phyloP scores from a whole-genome alignment of 1,284 basidiomycete species.

The Binderoboletus segoi region DNA sequence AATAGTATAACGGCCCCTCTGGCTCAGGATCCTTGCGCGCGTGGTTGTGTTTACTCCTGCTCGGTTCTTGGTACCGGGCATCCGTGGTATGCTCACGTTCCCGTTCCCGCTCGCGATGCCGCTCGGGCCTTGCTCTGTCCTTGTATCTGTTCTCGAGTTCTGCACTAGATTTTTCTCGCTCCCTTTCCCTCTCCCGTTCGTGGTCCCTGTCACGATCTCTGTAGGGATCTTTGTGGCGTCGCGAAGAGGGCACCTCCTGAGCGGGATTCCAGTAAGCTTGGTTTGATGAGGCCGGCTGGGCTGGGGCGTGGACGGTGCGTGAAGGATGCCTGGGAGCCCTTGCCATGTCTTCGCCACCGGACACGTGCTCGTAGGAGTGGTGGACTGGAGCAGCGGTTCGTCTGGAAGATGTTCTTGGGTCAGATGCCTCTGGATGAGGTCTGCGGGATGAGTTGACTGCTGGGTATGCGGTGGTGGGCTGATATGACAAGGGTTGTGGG shows the following conservation, averaged over 20 bases:
- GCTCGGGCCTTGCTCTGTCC: slow-evolving; percentile 32
- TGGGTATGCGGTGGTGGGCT: slow-evolving; percentile 19
- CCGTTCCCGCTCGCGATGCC: slow-evolving; percentile 35
- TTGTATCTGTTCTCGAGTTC: slow-evolving; percentile 33
- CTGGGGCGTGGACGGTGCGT: slow-evolving; percentile 25
- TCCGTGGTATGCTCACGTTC: slow-evolving; percentile 31
- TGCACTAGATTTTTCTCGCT: slow-evolving; percentile 19
- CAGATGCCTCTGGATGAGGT: slow-evolving; percentile 29
- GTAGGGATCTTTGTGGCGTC: slow-evolving; percentile 26
- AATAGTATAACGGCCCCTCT: slow-evolving; percentile 23
- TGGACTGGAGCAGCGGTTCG: slow-evolving; percentile 16
- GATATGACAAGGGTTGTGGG: slow-evolving; percentile 32
- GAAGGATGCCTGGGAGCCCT: slow-evolving; percentile 28
- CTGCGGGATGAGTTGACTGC: slow-evolving; percentile 32
- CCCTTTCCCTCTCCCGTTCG: slow-evolving; percentile 26
- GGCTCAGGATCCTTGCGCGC: slow-evolving; percentile 38
- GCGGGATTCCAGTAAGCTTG: slow-evolving; percentile 28
- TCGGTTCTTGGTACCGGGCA: slow-evolving; percentile 26
- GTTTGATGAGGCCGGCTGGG: slow-evolving; percentile 27
- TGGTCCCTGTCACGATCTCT: slow-evolving; percentile 29
- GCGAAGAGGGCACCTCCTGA: slow-evolving; percentile 22
- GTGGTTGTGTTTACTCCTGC: slow-evolving; percentile 26
- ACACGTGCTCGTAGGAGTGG: slow-evolving; percentile 26
- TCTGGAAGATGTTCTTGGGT: slow-evolving; percentile 24
- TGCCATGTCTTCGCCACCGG: slow-evolving; percentile 26